These are phyloP conservation scores for Acacia acuminata DNA, from an alignment of 306 rosid genomes.

Conservation along the genomic window DNA sequence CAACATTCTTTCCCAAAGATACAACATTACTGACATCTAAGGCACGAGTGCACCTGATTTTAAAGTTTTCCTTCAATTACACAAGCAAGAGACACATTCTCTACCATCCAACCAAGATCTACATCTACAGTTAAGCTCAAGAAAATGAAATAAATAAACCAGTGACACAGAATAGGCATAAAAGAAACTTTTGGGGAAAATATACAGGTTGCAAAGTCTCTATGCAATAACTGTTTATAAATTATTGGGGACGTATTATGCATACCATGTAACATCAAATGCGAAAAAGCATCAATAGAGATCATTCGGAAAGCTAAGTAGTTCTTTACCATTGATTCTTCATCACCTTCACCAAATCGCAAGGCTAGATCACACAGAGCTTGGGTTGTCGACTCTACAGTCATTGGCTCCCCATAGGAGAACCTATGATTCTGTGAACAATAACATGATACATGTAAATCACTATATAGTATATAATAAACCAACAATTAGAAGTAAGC, in stretches of 20 bases:
- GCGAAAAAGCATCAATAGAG: background rate
- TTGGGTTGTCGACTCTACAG: slow-evolving; percentile 96
- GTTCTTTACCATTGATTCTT: slow-evolving; percentile 90
- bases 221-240: background rate
- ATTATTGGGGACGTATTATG: background rate
- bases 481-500: background rate
- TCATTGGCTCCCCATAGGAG: slow-evolving; percentile 96
- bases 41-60: background rate
- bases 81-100: background rate
- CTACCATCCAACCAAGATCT: background rate
- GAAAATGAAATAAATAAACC: background rate
- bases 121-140: background rate
- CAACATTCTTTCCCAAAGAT: background rate
- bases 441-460: background rate
- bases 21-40: background rate
- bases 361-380: slow-evolving; percentile 97
- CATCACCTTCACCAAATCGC: slow-evolving; percentile 97
- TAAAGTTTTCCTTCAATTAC: background rate
- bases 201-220: background rate
- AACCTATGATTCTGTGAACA: slow-evolving; percentile 85
- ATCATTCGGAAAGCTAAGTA: background rate
- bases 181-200: background rate
- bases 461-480: slow-evolving; percentile 8
- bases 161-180: background rate
- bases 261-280: background rate